These are phyloP conservation scores for Pyrrhoderma lamaoense DNA, from an alignment of 1,284 basidiomycete species.

Conservation along the genomic window DNA sequence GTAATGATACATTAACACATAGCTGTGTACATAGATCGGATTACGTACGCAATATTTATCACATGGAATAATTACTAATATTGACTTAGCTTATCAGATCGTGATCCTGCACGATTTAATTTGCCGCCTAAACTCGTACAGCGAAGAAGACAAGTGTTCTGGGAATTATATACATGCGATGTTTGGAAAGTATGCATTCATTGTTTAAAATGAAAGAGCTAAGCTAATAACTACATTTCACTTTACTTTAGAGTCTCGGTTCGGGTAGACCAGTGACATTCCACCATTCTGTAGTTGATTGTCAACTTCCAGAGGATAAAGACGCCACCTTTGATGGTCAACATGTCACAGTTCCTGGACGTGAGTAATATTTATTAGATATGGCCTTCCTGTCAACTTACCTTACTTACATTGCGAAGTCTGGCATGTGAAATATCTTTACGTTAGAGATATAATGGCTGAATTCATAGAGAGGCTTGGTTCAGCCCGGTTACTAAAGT, in stretches of 20 bases:
- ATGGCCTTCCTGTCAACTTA: neutral
- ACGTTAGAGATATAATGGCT: conserved; percentile 1
- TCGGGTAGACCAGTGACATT: conserved; percentile 14
- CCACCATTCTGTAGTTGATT: conserved; percentile 9
- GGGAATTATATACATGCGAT: conserved; percentile 11
- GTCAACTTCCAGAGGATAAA: conserved; percentile 13
- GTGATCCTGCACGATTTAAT: conserved; percentile 13
- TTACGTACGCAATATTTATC: conserved; percentile 5
- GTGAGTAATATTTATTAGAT: conserved; percentile 1
- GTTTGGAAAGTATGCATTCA: conserved; percentile 7
- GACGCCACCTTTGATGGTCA: neutral
- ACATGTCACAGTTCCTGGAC: neutral
- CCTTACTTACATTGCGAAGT: neutral
- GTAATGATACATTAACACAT: neutral
- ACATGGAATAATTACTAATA: neutral
- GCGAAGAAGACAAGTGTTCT: conserved; percentile 12
- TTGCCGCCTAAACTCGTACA: conserved; percentile 4
- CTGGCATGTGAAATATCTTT: neutral
- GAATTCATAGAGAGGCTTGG: conserved; percentile 5
- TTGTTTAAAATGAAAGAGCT: no score
- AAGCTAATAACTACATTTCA: no score
- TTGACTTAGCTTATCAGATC: conserved; percentile 1
- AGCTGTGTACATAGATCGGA: conserved; percentile 10
- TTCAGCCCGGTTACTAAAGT: conserved; percentile 8
- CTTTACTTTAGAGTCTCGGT: conserved; percentile 3